Evolutionary conservation across 345 rosid species (phyloP), one percentile per base, ranked within the genome.

Genomic region (Rhizophora mangle): DNA sequence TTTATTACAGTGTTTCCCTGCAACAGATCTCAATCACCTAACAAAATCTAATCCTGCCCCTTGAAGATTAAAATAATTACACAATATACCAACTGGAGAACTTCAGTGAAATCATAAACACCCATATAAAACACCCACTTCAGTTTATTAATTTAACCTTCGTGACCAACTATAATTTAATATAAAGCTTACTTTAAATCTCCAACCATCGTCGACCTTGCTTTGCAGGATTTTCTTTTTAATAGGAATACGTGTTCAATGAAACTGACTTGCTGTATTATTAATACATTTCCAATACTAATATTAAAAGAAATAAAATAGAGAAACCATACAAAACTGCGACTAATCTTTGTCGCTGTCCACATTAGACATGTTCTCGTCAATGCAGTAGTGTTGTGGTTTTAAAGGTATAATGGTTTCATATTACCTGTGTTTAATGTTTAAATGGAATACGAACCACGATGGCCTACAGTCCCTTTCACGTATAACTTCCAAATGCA

Each of bases 331-430:
- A 67, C 13, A 69, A 76, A 43, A 60, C 55, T 58, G 76, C 64
- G 65, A 75, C 70, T 72, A 78, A 72, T 75, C 74, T 70, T 72
- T 77, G 83, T 80, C 76, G 68, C 65, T 60, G 74, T 77, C 76
- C 68, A 21, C 32, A 26, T 39, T 58, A 60, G 49, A 78, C 86
- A 75, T 78, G 78, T 78, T 83, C 80, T 49, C 70, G 30, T 39
- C 4, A 39, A 16, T 64, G 16, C 0, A 13, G 18, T 13, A 13
- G 18, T 13, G 3, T 13, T 43, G 49, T 13, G 4, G 49, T 43
- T 43, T 43, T 43, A 13, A 13, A 43, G 49, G 49, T 0, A 43
- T 13, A 43, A 19, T 13, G 49, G 49, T 43, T 43, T 43, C 49
- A 3, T 13, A 43, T 43, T 43, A 15, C 18, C 16, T 3, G 18